A percentile compares a stretch with the other conserved stretches of the same genome.
Conservation (phyloP, 2,329 filamentous ascomycete species). For the Fusarium gaditjirri region DNA sequence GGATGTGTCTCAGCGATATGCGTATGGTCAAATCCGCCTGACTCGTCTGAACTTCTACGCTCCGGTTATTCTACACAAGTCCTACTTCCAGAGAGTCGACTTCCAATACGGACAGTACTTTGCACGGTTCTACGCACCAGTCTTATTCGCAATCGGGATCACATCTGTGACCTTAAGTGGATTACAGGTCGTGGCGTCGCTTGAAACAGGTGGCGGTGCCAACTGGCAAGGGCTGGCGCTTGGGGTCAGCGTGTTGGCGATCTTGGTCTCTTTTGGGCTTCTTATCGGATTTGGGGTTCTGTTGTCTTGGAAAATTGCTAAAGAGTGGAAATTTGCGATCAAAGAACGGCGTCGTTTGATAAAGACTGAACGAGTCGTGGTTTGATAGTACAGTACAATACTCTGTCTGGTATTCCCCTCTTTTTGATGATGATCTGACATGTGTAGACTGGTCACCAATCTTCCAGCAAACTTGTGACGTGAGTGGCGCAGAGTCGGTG, state of each 20-base stretch:
- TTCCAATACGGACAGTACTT: constrained; percentile 2
- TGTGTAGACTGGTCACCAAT: too few species aligned
- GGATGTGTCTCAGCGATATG: not conserved
- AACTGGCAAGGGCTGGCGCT: not conserved
- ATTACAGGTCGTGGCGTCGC: not conserved
- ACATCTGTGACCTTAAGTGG: not conserved
- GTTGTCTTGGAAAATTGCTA: not conserved
- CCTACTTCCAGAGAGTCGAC: not conserved
- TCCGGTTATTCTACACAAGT: not conserved
- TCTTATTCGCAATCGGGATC: not conserved
- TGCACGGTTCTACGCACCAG: not conserved
- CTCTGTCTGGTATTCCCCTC: too few species aligned
- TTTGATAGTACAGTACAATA: not conserved
- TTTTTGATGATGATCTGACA: not conserved
- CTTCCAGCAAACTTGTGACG: not conserved
- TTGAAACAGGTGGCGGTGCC: not conserved
- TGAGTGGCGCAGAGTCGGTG: not conserved
- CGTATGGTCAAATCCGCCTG: not conserved
- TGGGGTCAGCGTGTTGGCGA: not conserved
- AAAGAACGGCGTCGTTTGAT: not conserved
- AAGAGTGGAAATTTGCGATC: not conserved
- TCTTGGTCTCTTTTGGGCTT: constrained; percentile 1
- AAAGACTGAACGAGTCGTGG: not conserved
- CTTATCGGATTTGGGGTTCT: not conserved
- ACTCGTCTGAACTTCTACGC: not conserved